phyloP scores from a whole-genome alignment of 192 early-diverging fungal genomes.

The Entomortierella chlamydospora region DNA sequence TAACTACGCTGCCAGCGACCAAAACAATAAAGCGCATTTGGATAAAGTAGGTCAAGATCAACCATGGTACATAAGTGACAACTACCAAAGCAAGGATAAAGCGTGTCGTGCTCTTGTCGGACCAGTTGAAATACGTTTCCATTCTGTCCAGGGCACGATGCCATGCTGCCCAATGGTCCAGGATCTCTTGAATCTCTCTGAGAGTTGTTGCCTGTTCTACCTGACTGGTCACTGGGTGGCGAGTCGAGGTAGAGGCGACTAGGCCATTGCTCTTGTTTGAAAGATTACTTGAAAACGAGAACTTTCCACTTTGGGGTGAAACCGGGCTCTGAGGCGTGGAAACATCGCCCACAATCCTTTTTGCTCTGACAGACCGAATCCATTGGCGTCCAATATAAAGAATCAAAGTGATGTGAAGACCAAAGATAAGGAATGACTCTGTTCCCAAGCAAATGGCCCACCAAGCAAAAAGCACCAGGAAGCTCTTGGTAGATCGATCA shows the following conservation, averaged over 20 bases:
- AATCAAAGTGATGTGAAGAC: constrained; percentile 42
- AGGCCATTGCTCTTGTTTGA: constrained; percentile 19
- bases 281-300: constrained; percentile 22
- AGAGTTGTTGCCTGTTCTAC: constrained; percentile 53
- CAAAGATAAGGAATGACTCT: constrained; percentile 50
- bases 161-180: constrained; percentile 54
- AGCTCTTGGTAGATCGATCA: constrained; percentile 54
- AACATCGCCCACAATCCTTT: constrained; percentile 5
- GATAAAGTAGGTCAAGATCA: constrained; percentile 51
- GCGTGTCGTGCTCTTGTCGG: constrained; percentile 41
- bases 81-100: constrained; percentile 19
- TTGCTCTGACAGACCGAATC: constrained; percentile 50
- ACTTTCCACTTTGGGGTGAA: constrained; percentile 27
- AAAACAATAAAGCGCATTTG: constrained; percentile 48
- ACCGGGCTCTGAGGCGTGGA: constrained; percentile 25
- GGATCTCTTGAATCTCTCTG: constrained; percentile 56
- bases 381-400: constrained; percentile 45
- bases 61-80: constrained; percentile 51
- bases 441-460: constrained; percentile 59
- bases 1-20: constrained; percentile 41
- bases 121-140: constrained; percentile 53
- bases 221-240: constrained; percentile 49
- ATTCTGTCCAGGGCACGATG: constrained; percentile 35
- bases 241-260: constrained; percentile 16
- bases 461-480: constrained; percentile 57